Evolutionary conservation across 345 rosid species (phyloP), one percentile per base, ranked within the genome.

Genomic region (Chamaenerion angustifolium): DNA sequence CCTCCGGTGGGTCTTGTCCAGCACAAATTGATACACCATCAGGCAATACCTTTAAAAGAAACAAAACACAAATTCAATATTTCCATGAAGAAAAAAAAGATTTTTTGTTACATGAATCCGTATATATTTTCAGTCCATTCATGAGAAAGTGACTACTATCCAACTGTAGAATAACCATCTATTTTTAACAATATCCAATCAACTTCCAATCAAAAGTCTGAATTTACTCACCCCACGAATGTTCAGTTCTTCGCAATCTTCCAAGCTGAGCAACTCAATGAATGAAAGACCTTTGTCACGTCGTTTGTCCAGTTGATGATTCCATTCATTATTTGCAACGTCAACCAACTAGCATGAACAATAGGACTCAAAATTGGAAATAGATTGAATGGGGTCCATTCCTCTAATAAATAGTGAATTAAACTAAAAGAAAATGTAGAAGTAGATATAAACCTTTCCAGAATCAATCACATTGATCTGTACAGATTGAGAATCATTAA

Each of bases 381-480:
- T 12, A 17, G 15, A 27, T n/a, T n/a, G n/a, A n/a, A n/a, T n/a
- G n/a, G n/a, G n/a, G n/a, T n/a, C n/a, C n/a, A n/a, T n/a, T n/a
- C n/a, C n/a, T n/a, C n/a, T n/a, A n/a, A n/a, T n/a, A n/a, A n/a
- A n/a, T n/a, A n/a, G n/a, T n/a, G n/a, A 10, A 16, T 41, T 45
- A 19, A 42, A 11, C 42, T 27, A 17, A 62, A 27, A 40, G 43
- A 35, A 56, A 43, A 31, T 11, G 10, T 16, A 16, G 16, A 10
- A 16, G 25, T 4, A 31, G 10, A 16, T 5, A 51, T 37, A 17
- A 58, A 85, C 95, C 90, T 80, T 76, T 71, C 59, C 73, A 55
- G 67, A 69, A 62, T 85, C 88, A 16, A 85, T 69, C 17, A 80
- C 55, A 42, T 74, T 66, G 51, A 82, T 61, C 4, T 88, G 85